Base-by-base conservation (phyloP, 2,329 filamentous ascomycete species). In the Tolypocladium ovalisporum region DNA sequence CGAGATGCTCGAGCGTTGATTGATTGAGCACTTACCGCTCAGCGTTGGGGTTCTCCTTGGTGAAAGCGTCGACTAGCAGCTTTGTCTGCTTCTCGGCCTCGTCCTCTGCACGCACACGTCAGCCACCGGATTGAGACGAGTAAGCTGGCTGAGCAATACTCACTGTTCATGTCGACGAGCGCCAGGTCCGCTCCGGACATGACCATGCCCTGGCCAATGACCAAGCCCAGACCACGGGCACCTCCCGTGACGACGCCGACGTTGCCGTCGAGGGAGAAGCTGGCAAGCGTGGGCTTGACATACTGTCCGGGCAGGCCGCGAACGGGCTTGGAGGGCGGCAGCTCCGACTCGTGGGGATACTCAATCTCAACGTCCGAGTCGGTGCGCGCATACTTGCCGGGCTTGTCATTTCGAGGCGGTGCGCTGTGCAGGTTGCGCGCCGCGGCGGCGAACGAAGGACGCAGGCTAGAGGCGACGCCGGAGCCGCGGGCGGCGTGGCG, bases 151-250 rank as follows among this genome's bases (percentile, higher is more conserved):
- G n/a, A n/a, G n/a, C 13, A 17, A 29, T 19, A 42, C 60, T 8
- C 40, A 93, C 89, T 88, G 75, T 97, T 96, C 76, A 97, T 78
- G 71, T 97, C 93, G 44, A 97, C 90, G 72, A 97, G 89, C 47
- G 93, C 93, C 61, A 97, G 80, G 71, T 96, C 87, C 12, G 90
- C 89, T 55, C 93, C 93, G 56, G 89, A 94, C 56, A 90, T 86
- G 56, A 96, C 88, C 73, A 96, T 83, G 52, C 89, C 91, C 76
- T 96, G 91, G 55, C 88, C 89, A 88, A 97, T 97, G 64, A 95
- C 91, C 60, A 97, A 77, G 42, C 93, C 93, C 58, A 97, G 74
- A 9, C 93, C 93, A 68, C 92, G 81, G 32, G 93, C 93, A 68
- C 92, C 93, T 55, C 93, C 93, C 1, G 93, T 97, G 42, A 97